Base-by-base conservation (phyloP, 2,329 filamentous ascomycete species). In the Beauveria sp. region DNA sequence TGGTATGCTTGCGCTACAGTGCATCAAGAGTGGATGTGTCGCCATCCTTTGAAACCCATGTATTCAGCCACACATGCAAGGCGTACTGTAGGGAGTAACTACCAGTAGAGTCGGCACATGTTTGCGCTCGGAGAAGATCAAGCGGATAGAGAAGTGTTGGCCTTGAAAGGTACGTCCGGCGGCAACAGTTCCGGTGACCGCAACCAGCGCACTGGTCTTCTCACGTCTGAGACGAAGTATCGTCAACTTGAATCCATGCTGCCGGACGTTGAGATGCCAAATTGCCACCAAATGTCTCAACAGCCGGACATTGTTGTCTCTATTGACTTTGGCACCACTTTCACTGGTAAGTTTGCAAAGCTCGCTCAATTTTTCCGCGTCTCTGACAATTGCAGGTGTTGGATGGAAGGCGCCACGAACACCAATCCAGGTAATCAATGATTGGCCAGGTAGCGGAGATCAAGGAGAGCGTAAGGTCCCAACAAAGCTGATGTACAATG, bases 391-490 rank as follows among this genome's bases (percentile, higher is more conserved):
- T 38, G 6, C 28, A 75, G 74, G 73, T 20, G 74, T 74, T 28
- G 74, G 69, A 42, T 75, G 66, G 69, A 77, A 75, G 73, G 73
- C 73, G 20, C 69, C 73, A 4, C 71, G 71, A 49, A 75, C 69
- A 12, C 76, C 77, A 2, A 75, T 79, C 52, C 77, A 80, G 57
- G 70, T 78, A 40, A 74, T 80, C 65, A 75, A 80, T 67, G 79
- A 82, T 71, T 84, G 81, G 81, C 82, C 81, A 0, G 81, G 81
- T 3, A 77, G 77, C 49, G 77, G 77, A 12, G 79, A 80, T 60
- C 77, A 76, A 61, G 79, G 79, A 55, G 81, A 84, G 64, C 80
- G 82, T 65, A 84, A 84, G 65, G 80, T 83, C 0, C 80, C 81
- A 1, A 83, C 81, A 0, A 75, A 77, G 4, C 69, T 83, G 4